A percentile compares a stretch with the other conserved stretches of the same genome.
Evolutionary conservation across 306 rosid genomes (phyloP).

Genomic region (Fragaria ananassa): DNA sequence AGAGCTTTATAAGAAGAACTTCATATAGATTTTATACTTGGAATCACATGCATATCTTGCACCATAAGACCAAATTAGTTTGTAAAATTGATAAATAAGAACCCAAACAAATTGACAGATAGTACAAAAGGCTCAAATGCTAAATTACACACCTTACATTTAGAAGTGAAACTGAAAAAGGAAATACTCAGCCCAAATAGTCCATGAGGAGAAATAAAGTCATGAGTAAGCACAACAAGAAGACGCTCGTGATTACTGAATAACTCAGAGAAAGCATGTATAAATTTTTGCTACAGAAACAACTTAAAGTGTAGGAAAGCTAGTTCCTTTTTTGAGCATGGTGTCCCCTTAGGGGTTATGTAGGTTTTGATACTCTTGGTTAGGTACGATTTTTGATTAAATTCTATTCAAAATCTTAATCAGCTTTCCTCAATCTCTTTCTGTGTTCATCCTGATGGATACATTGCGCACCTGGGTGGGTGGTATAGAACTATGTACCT

Average conservation of each 20-base stretch:
- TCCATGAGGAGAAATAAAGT: neutral
- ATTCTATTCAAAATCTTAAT: neutral
- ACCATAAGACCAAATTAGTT: neutral
- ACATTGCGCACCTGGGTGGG: neutral
- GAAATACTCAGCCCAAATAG: neutral
- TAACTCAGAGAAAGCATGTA: neutral
- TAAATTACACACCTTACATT: neutral
- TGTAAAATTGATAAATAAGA: neutral
- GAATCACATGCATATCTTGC: neutral
- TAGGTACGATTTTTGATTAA: neutral
- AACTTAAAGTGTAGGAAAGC: neutral
- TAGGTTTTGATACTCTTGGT: neutral
- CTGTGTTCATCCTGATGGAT: neutral
- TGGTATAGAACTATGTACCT: constrained; percentile 40
- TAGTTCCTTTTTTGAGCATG: neutral
- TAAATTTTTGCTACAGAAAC: neutral
- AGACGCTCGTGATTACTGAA: neutral
- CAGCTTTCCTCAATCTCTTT: neutral
- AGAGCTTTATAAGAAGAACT: neutral
- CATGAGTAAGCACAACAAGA: neutral
- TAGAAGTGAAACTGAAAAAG: neutral
- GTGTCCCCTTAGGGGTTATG: neutral
- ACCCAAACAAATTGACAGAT: neutral
- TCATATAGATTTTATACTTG: neutral
- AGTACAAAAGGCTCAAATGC: neutral